Evolutionary conservation across 2,329 filamentous ascomycete species (phyloP).

Genomic region (Talaromyces sp.): DNA sequence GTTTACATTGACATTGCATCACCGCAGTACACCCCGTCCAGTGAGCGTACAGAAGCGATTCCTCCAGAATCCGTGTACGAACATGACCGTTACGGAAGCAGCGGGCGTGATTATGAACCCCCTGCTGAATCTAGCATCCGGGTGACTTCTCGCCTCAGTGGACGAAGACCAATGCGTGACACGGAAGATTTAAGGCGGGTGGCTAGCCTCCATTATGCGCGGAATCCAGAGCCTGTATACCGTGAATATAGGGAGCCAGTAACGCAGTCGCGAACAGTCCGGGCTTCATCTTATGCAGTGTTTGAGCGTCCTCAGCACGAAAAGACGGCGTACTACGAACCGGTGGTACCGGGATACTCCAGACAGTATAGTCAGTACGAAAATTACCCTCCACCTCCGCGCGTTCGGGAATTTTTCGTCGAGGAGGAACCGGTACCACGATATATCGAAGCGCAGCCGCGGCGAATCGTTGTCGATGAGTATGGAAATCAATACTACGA

Average conservation of each 20-base stretch:
- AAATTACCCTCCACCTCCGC: slow-evolving; percentile 31
- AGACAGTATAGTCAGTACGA: slow-evolving; percentile 29
- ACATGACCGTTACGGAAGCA: slow-evolving; percentile 24
- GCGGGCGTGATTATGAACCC: slow-evolving; percentile 19
- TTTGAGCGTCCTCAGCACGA: slow-evolving; percentile 34
- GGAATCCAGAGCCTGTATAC: slow-evolving; percentile 35
- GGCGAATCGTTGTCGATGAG: slow-evolving; percentile 72
- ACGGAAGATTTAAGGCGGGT: slow-evolving; percentile 42
- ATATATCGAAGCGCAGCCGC: slow-evolving; percentile 48
- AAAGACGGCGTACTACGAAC: slow-evolving; percentile 34
- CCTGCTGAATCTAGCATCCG: slow-evolving; percentile 28
- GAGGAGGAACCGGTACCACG: slow-evolving; percentile 40
- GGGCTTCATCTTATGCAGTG: slow-evolving; percentile 35
- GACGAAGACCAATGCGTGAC: slow-evolving; percentile 33
- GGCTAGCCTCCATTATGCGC: slow-evolving; percentile 40
- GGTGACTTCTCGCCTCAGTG: slow-evolving; percentile 33
- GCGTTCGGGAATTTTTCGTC: slow-evolving; percentile 36
- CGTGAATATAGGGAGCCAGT: slow-evolving; percentile 40
- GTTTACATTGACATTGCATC: slow-evolving; percentile 45
- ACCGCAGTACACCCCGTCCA: slow-evolving; percentile 30
- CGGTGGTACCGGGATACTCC: slow-evolving; percentile 24
- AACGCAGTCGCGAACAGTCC: slow-evolving; percentile 30
- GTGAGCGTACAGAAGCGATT: slow-evolving; percentile 27
- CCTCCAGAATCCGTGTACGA: slow-evolving; percentile 28
- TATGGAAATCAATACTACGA: slow-evolving; percentile 75